A percentile compares a stretch with the other conserved stretches of the same genome.
Evolutionary conservation across 164 flowering plant species (phyloP).

Genomic region (Magnolia changhungtana): DNA sequence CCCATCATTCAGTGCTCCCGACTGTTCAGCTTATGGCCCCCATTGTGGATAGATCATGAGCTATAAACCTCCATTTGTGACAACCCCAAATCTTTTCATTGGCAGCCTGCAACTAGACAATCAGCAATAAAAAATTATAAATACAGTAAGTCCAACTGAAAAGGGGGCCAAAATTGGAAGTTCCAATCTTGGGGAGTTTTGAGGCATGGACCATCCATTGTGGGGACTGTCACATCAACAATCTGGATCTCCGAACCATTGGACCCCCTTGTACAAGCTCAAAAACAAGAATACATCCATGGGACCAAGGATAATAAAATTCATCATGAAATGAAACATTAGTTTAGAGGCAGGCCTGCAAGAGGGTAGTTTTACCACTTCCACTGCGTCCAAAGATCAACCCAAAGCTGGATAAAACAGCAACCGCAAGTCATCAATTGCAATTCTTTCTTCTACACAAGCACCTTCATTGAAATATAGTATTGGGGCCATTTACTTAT

Average conservation of each 20-base stretch:
- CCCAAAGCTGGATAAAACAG: constrained; percentile 65
- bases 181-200: background rate
- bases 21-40: background rate
- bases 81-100: background rate
- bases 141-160: background rate
- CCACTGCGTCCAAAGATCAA: constrained; percentile 96
- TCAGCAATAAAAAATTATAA: too few species aligned
- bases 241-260: background rate
- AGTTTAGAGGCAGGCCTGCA: constrained; percentile 58
- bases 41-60: background rate
- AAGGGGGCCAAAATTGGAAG: background rate
- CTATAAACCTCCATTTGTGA: background rate
- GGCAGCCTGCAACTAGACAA: background rate
- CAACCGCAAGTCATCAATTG: background rate
- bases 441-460: background rate
- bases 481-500: background rate
- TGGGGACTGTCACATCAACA: background rate
- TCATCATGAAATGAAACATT: background rate
- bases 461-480: background rate
- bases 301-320: background rate
- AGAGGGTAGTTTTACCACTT: constrained; percentile 96
- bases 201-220: too few species aligned
- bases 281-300: background rate
- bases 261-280: background rate
- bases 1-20: background rate